These are phyloP conservation scores for Boletus sensibilis DNA, from an alignment of 768 basidiomycete genomes.

Conservation along the genomic window DNA sequence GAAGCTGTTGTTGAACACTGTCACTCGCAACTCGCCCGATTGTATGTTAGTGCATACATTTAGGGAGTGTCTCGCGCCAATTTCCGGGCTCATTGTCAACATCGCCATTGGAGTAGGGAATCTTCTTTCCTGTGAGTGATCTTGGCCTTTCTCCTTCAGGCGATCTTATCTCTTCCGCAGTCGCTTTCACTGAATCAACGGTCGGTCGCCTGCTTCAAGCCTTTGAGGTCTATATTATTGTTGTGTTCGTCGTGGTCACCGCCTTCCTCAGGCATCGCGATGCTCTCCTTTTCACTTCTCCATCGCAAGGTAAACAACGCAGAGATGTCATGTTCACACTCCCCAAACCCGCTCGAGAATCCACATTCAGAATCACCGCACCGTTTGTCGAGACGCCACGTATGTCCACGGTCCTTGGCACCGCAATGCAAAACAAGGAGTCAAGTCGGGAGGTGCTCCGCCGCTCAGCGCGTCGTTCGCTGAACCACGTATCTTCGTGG, in stretches of 20 bases:
- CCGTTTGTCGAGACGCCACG: constrained; percentile 29
- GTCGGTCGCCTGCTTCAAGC: constrained; percentile 69
- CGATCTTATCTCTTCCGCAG: constrained; percentile 35
- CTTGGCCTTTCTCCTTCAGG: not conserved
- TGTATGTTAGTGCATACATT: constrained; percentile 44
- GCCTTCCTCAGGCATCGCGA: constrained; percentile 35
- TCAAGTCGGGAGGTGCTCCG: constrained; percentile 14
- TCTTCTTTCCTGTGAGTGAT: constrained; percentile 53
- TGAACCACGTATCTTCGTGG: constrained; percentile 40
- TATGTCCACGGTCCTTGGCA: constrained; percentile 17
- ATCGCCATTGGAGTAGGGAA: constrained; percentile 55
- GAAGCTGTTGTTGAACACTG: constrained; percentile 60
- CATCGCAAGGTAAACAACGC: not conserved
- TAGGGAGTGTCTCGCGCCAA: constrained; percentile 45
- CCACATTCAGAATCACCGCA: constrained; percentile 24
- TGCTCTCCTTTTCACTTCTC: not conserved
- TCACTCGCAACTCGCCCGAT: constrained; percentile 38
- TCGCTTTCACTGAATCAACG: constrained; percentile 65
- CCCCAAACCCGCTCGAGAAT: constrained; percentile 27
- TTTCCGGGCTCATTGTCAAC: constrained; percentile 53
- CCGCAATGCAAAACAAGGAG: constrained; percentile 3
- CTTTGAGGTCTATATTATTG: constrained; percentile 58
- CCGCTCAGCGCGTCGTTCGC: constrained; percentile 20
- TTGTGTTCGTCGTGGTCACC: constrained; percentile 55
- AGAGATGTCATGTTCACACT: constrained; percentile 13